phyloP scores from a whole-genome alignment of 306 rosid species.

The Castanospermum australe region DNA sequence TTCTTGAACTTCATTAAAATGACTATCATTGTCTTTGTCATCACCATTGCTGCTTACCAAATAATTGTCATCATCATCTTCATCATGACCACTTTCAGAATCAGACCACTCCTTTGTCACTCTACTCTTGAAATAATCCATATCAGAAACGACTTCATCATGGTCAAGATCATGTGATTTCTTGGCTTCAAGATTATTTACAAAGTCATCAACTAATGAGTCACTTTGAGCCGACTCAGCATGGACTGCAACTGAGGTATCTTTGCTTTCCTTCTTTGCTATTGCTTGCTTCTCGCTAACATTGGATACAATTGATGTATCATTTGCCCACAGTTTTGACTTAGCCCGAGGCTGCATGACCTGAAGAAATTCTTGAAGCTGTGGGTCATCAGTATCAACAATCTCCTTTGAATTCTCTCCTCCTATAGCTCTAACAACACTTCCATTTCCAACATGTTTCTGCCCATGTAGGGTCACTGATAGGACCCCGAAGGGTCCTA shows the following conservation, averaged over 20 bases:
- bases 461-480: constrained; percentile 30
- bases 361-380: constrained; percentile 79
- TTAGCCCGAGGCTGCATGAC: constrained; percentile 80
- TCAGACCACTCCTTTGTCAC: constrained; percentile 81
- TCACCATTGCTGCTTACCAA: constrained; percentile 44
- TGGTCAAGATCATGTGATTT: constrained; percentile 34
- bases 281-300: constrained; percentile 31
- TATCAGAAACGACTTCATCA: constrained; percentile 58
- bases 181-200: constrained; percentile 23
- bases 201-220: constrained; percentile 23
- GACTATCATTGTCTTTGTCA: constrained; percentile 22
- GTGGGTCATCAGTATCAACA: constrained; percentile 45
- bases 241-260: constrained; percentile 21
- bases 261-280: constrained; percentile 32
- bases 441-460: constrained; percentile 25
- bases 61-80: constrained; percentile 32
- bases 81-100: constrained; percentile 61
- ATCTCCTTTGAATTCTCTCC: constrained; percentile 23
- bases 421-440: constrained; percentile 28
- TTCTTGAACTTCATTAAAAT: constrained; percentile 13
- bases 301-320: constrained; percentile 38
- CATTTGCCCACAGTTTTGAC: constrained; percentile 89
- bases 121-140: constrained; percentile 85
- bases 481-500: too few species aligned
- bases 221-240: constrained; percentile 27